Evolutionary conservation across 148 eudicot species (phyloP).

Genomic region (Selenicereus undatus): DNA sequence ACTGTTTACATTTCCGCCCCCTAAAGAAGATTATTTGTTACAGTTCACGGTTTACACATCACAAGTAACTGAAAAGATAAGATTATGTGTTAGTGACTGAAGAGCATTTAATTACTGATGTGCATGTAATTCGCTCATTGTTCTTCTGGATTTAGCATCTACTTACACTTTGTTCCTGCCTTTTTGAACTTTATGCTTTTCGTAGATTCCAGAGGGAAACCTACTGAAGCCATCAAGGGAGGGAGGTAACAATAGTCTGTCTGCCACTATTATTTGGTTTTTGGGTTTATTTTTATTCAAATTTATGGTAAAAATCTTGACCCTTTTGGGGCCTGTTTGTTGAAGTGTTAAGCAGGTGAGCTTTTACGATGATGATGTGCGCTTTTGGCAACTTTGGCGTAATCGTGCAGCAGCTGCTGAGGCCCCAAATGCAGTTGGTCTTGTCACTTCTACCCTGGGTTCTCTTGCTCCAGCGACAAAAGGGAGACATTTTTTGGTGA

Average conservation of each 20-base stretch:
- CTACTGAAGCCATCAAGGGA: slow-evolving; percentile 91
- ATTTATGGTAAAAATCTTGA: slow-evolving; percentile 21
- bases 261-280: slow-evolving; percentile 14
- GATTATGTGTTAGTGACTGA: not conserved
- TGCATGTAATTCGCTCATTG: not conserved
- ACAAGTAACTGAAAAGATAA: not conserved
- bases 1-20: not conserved
- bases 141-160: not conserved
- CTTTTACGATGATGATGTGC: slow-evolving; percentile 95
- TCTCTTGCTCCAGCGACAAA: slow-evolving; percentile 87
- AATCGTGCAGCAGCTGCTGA: slow-evolving; percentile 96
- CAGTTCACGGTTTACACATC: not conserved
- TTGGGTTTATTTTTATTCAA: not conserved
- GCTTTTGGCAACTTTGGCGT: slow-evolving; percentile 88
- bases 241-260: slow-evolving; percentile 63
- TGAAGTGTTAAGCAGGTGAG: slow-evolving; percentile 95
- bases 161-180: slow-evolving; percentile 9
- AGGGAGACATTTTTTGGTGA: slow-evolving; percentile 97
- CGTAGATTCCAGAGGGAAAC: slow-evolving; percentile 79
- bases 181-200: slow-evolving; percentile 11
- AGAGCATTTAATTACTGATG: not conserved
- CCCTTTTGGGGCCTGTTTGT: slow-evolving; percentile 27
- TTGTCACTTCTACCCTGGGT: slow-evolving; percentile 61
- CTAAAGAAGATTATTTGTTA: not conserved
- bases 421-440: slow-evolving; percentile 80